These are phyloP conservation scores for Debaryomycetaceae sp. DNA, from an alignment of 1,139 yeast species.

Conservation along the genomic window DNA sequence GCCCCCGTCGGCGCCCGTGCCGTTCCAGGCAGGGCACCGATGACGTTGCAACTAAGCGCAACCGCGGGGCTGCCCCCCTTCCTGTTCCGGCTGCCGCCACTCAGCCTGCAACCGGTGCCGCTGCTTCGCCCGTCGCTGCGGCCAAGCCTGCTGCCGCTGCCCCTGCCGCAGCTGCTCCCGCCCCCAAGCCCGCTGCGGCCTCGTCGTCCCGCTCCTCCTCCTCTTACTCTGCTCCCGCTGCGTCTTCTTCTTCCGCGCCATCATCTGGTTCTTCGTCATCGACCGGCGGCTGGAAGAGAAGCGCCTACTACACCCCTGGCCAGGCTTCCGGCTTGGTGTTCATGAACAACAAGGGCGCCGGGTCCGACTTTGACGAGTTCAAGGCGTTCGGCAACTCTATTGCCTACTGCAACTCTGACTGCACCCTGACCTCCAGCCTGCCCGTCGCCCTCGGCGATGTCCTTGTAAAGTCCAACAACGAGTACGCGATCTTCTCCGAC, in stretches of 20 bases:
- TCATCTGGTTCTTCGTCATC: conserved; percentile 5
- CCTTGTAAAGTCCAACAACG: conserved; percentile 45
- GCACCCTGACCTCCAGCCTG: conserved; percentile 26
- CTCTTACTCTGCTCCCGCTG: too few relatives aligned
- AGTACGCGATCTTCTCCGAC: conserved; percentile 52
- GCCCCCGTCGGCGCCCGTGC: conserved; percentile 6
- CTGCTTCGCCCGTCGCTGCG: conserved; percentile 11
- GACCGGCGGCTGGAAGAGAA: conserved; percentile 14
- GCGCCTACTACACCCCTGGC: conserved; percentile 17
- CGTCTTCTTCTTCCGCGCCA: conserved; percentile 5
- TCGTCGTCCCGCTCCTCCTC: conserved; percentile 7
- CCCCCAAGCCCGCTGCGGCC: conserved; percentile 26
- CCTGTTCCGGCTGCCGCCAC: conserved; percentile 4
- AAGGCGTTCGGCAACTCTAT: conserved; percentile 18
- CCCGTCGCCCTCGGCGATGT: conserved; percentile 43
- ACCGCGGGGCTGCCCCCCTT: conserved; percentile 3
- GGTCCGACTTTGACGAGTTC: neutral
- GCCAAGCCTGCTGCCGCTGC: conserved; percentile 13
- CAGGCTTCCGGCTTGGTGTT: conserved; percentile 13
- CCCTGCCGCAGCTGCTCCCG: conserved; percentile 11
- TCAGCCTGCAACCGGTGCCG: too few relatives aligned
- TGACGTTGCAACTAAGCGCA: too few relatives aligned
- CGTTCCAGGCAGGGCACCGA: conserved; percentile 16
- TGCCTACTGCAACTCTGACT: conserved; percentile 23
- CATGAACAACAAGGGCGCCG: conserved; percentile 17